Base-by-base conservation (phyloP, 1,284 basidiomycete species). In the Ceratobasidium sp. region DNA sequence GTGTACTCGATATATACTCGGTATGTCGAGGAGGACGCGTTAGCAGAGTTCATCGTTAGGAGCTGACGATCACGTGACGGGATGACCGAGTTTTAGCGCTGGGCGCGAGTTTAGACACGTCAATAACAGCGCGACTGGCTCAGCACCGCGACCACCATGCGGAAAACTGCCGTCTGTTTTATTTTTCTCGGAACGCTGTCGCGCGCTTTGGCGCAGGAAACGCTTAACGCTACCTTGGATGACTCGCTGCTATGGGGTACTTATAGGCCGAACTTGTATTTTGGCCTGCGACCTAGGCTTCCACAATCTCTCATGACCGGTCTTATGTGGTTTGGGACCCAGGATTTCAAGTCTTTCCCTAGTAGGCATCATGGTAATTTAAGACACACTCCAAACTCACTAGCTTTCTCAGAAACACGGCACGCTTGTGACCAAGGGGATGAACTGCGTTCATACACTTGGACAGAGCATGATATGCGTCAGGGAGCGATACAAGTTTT, bases 371-470 rank as follows among this genome's bases (percentile, higher is more conserved):
- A 41, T 31, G 13, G 41, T 46, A n/a, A 24, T 14, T 14, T 27
- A 16, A n/a, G 14, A 43, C 22, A 29, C 14, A 22, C 39, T 4
- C 4, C 19, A 29, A 24, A 29, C n/a, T 22, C 8, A 39, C 6
- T 22, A 56, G 11, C 31, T 65, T 43, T 39, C 24, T 39, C 79
- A 95, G 93, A 88, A 76, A 84, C 91, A 27, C 89, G 96, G 11
- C 95, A 98, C 84, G 86, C 92, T n/a, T 96, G 95, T 80, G 93
- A 96, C 78, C 94, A 97, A 81, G 89, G 88, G 11, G 94, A 97
- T 79, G 90, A 88, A 2, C 84, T 98, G 56, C 86, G 89, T 64
- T 86, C 86, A 49, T 98, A 97, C 83, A 91, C 91, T 16, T 98
- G 93, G 91, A 92, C 91, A 6, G 88, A 90, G 78, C 96, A 95